phyloP scores from a whole-genome alignment of 495 filamentous ascomycete species.

The Pyrenula massariospora region DNA sequence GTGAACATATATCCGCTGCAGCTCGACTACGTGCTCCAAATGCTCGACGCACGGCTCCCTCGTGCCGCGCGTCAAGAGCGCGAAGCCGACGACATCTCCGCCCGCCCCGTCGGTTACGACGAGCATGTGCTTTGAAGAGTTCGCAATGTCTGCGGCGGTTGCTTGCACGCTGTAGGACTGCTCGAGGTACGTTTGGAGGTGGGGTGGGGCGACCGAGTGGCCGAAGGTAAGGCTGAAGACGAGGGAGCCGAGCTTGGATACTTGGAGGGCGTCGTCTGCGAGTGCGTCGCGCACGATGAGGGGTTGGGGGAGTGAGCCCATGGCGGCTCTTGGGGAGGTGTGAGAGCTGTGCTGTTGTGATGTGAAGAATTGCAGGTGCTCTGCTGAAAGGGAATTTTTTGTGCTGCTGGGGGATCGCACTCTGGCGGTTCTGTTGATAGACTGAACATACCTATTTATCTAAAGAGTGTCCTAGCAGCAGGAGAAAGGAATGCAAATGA shows the following conservation, averaged over 20 bases:
- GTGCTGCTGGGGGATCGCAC: too few relatives aligned
- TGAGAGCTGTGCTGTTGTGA: too few relatives aligned
- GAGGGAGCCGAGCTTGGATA: slow-evolving; percentile 19
- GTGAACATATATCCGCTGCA: slow-evolving; percentile 26
- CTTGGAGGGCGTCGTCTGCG: slow-evolving; percentile 15
- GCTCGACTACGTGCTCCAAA: slow-evolving; percentile 12
- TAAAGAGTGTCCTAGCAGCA: too few relatives aligned
- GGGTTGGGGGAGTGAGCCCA: neutral
- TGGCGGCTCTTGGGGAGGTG: too few relatives aligned
- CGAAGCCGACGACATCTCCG: slow-evolving; percentile 19
- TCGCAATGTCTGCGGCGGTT: slow-evolving; percentile 1
- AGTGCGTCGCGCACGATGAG: slow-evolving; percentile 15
- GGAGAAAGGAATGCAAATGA: too few relatives aligned
- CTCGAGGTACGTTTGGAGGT: slow-evolving; percentile 20
- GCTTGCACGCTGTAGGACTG: neutral
- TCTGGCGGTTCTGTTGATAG: too few relatives aligned
- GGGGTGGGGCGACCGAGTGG: slow-evolving; percentile 14
- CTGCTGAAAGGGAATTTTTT: too few relatives aligned
- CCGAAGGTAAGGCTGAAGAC: slow-evolving; percentile 25
- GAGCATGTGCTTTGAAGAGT: slow-evolving; percentile 16
- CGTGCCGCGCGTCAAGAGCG: slow-evolving; percentile 17
- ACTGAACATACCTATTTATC: too few relatives aligned
- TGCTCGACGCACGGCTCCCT: slow-evolving; percentile 19
- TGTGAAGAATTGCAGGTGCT: too few relatives aligned
- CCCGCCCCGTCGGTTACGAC: slow-evolving; percentile 4